Base-by-base conservation (phyloP, 2,329 filamentous ascomycete species). In the Ophiostoma sp. region DNA sequence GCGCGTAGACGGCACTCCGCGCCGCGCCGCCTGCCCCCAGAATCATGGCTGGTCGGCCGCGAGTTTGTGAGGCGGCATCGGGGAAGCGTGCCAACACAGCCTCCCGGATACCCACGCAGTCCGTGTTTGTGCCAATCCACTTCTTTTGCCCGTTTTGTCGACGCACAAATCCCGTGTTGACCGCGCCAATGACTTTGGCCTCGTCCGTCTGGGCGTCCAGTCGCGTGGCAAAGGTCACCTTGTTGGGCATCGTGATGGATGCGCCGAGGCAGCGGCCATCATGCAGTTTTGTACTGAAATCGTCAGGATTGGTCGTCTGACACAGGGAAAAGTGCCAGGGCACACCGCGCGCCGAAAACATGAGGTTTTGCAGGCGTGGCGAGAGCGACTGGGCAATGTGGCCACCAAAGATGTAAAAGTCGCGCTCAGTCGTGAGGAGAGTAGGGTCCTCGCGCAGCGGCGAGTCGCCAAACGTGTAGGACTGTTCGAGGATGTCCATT, bases 81-180 rank as follows among this genome's bases (percentile, higher is more conserved):
- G 66, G 66, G 25, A 52, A 69, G 25, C n/a, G 25, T 3, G 42
- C 42, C 45, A 69, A 12, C 15, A 69, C 25, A 3, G 66, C 42
- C 17, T 69, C 66, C 2, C 66, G 66, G 42, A 69, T 55, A 45
- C 66, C 66, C 15, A 69, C 48, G 17, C 66, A 69, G 45, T 69
- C 66, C 15, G 66, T 69, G 66, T 69, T 69, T 45, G 66, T 36
- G 17, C 66, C 66, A 55, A 69, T 52, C 42, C 45, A 42, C 36
- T 25, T 66, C 12, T 36, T 22, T 6, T 25, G 36, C 2, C 61
- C 61, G 36, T 15, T 15, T 9, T 15, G 11, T 7, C 15, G 39
- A 4, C 61, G 36, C 15, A 45, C 36, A 17, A 66, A 66, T 1
- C n/a, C 9, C 36, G 61, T 66, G n/a, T 66, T 66, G 8, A 66